Base-by-base conservation (phyloP, 768 basidiomycete genomes). In the Hysterangium stoloniferum region DNA sequence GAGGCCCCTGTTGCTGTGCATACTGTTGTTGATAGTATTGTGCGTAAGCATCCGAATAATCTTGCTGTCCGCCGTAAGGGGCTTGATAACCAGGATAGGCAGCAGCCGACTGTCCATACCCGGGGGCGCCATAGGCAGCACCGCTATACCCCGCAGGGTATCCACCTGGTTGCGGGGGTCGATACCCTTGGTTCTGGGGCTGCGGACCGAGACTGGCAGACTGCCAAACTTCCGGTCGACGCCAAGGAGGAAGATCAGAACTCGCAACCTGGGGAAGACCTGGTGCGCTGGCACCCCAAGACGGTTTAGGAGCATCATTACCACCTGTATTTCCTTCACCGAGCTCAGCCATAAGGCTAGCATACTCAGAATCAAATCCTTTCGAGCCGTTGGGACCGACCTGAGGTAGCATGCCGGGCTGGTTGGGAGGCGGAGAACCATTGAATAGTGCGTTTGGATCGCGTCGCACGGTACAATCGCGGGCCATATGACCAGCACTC, bases 401-500 rank as follows among this genome's bases (percentile, higher is more conserved):
- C 22, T 27, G 22, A 2, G 49, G 49, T 12, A 36, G n/a, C 13
- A 17, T 36, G 17, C 34, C 34, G 4, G 40, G 31, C 9, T 40
- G 38, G 29, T 45, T 45, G 13, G 44, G 44, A 31, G 44, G 44
- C 20, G 44, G 44, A 13, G 35, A 37, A 11, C 43, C 38, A 29
- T 51, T 33, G 33, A 41, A 40, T 7, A 54, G 54, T 49, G 64
- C 61, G 60, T 87, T 88, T 53, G 89, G 86, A 66, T 93, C 89
- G 62, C 82, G 91, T 68, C 91, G 88, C 63, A 89, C 86, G 41
- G 90, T 88, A 66, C 95, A 98, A 70, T 98, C 95, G 58, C 94
- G 84, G 44, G 94, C 95, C 95, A 99, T 97, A 71, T 98, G 95
- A 32, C 96, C 95, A 34, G 93, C 92, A 61, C 91, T 94, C 55